Evolutionary conservation across 106 monocot genomes (phyloP), one percentile per base, ranked within the genome.

Genomic region (Alisma plantagoaquatica): DNA sequence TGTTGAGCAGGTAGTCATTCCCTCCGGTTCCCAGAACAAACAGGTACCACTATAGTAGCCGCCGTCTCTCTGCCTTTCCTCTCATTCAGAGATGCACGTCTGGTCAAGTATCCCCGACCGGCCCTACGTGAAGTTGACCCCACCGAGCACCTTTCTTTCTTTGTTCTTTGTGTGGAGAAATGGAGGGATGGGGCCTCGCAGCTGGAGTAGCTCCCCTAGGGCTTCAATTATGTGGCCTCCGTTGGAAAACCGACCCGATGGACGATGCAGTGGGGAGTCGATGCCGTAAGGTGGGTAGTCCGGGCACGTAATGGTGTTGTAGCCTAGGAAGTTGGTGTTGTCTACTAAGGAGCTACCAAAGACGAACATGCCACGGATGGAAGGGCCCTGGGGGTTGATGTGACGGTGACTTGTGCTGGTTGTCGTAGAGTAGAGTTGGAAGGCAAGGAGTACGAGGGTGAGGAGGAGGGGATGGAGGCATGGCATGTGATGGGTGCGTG

Each of bases 271-370:
- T 0, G 70, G 65, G 59, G 70, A 83, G 53, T 83, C 82, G 29
- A 83, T 64, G 2, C 82, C 82, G 41, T 83, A 83, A 9, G 82
- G 82, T 1, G 26, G 28, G 62, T 70, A 83, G 53, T 77, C 59
- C 7, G 77, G 73, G 56, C 61, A 70, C 12, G 74, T 67, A 1
- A 27, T 70, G 0, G 82, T 66, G 46, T 67, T 67, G 59, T 33
- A 48, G n/a, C n/a, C n/a, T 24, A 83, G 21, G 67, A 49, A 70
- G 70, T 83, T 83, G 77, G 77, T 74, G 29, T 77, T 83, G 60
- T 83, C 82, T 6, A 83, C 73, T 41, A 83, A 29, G 3, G 82
- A 83, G 70, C 77, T 77, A 12, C 82, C 82, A 29, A 83, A 83
- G 56, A 83, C 77, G 20, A 83, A 83, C 77, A 83, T 66, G 9